A percentile compares a stretch with the other conserved stretches of the same genome.
Conservation (phyloP, 2,329 filamentous ascomycete species). For the Clarireedia paspali region DNA sequence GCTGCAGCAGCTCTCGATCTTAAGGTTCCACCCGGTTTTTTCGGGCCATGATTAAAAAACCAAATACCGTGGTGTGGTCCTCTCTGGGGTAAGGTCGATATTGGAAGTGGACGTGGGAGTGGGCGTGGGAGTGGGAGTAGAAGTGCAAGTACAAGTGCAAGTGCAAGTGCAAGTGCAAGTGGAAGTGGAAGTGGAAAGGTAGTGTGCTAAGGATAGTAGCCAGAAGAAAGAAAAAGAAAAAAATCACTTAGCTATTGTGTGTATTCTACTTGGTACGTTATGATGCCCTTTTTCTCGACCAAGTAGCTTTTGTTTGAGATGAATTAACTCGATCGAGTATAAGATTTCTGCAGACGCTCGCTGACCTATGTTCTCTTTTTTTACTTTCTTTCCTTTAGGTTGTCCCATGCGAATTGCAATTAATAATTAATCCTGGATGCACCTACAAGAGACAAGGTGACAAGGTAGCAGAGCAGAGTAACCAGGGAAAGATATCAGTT, state of each 20-base stretch:
- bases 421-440: neutral
- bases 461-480: neutral
- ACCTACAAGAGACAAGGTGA: neutral
- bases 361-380: neutral
- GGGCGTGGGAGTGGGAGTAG: neutral
- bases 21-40: slow-evolving; percentile 18
- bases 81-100: neutral
- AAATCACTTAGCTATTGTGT: too few species aligned
- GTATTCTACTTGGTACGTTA: neutral
- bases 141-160: neutral
- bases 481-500: neutral
- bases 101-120: neutral
- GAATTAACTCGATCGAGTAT: slow-evolving; percentile 6
- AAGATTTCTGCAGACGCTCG: neutral
- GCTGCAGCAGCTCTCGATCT: slow-evolving; percentile 22
- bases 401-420: neutral
- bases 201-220: neutral
- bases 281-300: neutral
- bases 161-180: neutral
- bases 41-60: slow-evolving; percentile 13
- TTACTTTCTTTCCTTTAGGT: neutral
- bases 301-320: too few species aligned
- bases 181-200: neutral
- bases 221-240: neutral
- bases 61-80: slow-evolving; percentile 6